Evolutionary conservation across 1,139 yeast genomes (phyloP).

Genomic region (Pichia sp.): DNA sequence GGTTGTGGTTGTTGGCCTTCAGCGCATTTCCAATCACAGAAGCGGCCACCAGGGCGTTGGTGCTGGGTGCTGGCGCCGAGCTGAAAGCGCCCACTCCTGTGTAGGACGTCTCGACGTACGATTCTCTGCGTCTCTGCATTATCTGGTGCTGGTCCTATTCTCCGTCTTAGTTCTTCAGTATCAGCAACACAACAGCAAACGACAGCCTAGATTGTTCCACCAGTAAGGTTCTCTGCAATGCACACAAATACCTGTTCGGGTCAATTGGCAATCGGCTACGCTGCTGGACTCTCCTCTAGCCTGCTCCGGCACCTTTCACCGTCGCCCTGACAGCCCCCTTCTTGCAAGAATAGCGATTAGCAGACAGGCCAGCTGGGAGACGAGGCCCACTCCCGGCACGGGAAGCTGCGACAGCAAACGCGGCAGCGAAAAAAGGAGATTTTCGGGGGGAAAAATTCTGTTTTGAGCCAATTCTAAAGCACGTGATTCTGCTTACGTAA

Average conservation of each 20-base stretch:
- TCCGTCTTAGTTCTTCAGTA: not conserved
- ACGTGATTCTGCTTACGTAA: too few species aligned
- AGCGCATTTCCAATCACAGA: constrained; percentile 34
- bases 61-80: constrained; percentile 26
- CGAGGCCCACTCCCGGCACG: too few species aligned
- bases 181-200: not conserved
- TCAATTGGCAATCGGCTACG: not conserved
- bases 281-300: not conserved
- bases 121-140: constrained; percentile 14
- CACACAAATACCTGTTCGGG: not conserved
- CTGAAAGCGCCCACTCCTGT: constrained; percentile 28
- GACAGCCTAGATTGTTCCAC: not conserved
- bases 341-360: too few species aligned
- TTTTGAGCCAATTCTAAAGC: too few species aligned
- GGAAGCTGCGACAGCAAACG: too few species aligned
- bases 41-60: constrained; percentile 35
- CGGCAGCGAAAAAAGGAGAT: too few species aligned
- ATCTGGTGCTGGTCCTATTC: not conserved
- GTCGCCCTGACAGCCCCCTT: too few species aligned
- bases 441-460: too few species aligned
- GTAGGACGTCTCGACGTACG: constrained; percentile 22
- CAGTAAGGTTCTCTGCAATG: not conserved
- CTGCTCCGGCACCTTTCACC: too few species aligned
- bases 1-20: constrained; percentile 28
- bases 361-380: too few species aligned